Conservation (phyloP, 441 rosid genomes). For the Euphorbia celastroides region DNA sequence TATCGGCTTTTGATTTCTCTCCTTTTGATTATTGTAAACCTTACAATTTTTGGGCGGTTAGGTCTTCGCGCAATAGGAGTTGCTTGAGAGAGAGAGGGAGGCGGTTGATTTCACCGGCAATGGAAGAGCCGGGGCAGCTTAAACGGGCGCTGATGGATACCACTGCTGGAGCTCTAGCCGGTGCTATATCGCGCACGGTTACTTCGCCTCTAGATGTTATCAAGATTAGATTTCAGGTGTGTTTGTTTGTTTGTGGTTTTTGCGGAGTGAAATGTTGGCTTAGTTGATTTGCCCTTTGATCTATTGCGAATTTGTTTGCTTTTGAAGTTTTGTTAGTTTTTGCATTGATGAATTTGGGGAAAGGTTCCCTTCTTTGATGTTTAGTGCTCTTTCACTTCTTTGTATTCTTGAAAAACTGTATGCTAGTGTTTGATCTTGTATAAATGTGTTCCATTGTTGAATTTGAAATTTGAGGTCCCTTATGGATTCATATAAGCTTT, state of each 20-base stretch:
- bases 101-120: conserved; percentile 19
- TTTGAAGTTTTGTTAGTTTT: background rate
- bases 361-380: background rate
- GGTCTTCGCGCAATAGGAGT: background rate
- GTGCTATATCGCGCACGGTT: conserved; percentile 73
- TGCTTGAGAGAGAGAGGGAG: background rate
- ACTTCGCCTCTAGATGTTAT: conserved; percentile 99
- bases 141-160: conserved; percentile 63
- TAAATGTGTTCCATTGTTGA: background rate
- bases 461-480: too few relatives aligned
- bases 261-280: background rate
- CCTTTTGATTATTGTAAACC: too few relatives aligned
- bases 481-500: background rate
- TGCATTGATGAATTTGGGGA: background rate
- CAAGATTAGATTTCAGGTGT: conserved; percentile 94
- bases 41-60: too few relatives aligned
- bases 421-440: background rate
- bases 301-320: too few relatives aligned
- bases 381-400: background rate
- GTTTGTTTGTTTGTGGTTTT: background rate
- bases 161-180: conserved; percentile 75
- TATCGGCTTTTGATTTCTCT: too few relatives aligned
- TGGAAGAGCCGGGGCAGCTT: conserved; percentile 66
- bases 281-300: background rate
- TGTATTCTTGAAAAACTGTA: background rate